These are phyloP conservation scores for Cladosporium austrohemisphaericum DNA, from an alignment of 2,329 filamentous ascomycete genomes.

Conservation along the genomic window DNA sequence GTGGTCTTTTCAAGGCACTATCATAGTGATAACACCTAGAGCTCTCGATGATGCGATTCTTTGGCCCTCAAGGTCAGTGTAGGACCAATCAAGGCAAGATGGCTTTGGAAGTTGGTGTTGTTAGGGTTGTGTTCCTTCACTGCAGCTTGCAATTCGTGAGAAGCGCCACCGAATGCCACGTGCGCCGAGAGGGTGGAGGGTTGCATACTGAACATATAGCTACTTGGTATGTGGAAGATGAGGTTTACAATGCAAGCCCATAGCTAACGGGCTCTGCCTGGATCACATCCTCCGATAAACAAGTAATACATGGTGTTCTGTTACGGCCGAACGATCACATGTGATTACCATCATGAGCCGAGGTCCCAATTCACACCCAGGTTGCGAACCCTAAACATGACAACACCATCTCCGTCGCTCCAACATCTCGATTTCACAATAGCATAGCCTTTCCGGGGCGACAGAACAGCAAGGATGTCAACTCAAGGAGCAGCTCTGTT, in stretches of 20 bases:
- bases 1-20: background rate
- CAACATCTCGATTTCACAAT: background rate
- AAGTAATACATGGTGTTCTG: no score
- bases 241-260: no score
- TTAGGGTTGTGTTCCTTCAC: background rate
- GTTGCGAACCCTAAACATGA: no score
- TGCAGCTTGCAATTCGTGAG: background rate
- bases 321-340: background rate
- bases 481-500: constrained; percentile 23
- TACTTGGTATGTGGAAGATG: no score
- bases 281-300: no score
- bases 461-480: background rate
- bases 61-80: no score
- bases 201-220: no score
- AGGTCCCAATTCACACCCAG: constrained; percentile 1
- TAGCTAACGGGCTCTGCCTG: no score
- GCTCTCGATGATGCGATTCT: no score
- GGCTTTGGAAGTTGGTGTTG: no score
- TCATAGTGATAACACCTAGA: background rate
- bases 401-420: no score
- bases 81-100: no score
- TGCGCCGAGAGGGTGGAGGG: background rate
- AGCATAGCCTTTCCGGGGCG: background rate
- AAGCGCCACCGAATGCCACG: constrained; percentile 7
- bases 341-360: constrained; percentile 5